A percentile compares a stretch with the other conserved stretches of the same genome.
These are phyloP conservation scores for Cichorium intybus DNA, from an alignment of 140 eudicot species.

Conservation along the genomic window DNA sequence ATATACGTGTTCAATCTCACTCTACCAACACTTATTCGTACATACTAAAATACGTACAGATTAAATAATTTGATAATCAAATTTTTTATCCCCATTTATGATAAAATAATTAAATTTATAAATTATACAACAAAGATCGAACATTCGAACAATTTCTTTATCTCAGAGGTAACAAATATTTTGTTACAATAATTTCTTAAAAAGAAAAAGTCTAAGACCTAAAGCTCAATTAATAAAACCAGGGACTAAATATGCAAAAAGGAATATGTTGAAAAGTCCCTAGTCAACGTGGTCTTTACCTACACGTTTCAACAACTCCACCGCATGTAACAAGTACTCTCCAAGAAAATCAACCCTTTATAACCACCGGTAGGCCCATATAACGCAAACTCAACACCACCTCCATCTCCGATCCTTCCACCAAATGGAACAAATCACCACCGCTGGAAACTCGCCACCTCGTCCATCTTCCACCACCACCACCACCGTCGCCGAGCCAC, in stretches of 20 bases:
- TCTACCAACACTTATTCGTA: neutral
- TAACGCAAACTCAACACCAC: neutral
- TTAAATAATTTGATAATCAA: neutral
- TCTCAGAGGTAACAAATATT: no score
- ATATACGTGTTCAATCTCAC: neutral
- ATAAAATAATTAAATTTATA: no score
- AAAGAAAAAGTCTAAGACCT: neutral
- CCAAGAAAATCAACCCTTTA: conserved; percentile 29
- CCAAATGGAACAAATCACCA: conserved; percentile 24
- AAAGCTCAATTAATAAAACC: neutral
- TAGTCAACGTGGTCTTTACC: conserved; percentile 32
- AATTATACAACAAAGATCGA: no score
- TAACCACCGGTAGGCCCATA: conserved; percentile 18
- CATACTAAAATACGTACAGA: no score
- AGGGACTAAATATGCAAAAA: neutral
- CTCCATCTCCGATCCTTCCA: neutral
- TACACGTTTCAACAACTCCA: conserved; percentile 33
- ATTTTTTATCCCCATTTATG: no score
- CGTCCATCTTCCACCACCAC: conserved; percentile 10
- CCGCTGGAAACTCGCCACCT: conserved; percentile 3
- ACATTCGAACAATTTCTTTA: no score
- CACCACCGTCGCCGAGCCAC: neutral
- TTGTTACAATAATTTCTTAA: no score
- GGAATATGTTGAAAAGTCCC: conserved; percentile 30
- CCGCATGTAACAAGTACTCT: conserved; percentile 11